Evolutionary conservation across 345 rosid genomes (phyloP).

Genomic region (Lepidium africanum): DNA sequence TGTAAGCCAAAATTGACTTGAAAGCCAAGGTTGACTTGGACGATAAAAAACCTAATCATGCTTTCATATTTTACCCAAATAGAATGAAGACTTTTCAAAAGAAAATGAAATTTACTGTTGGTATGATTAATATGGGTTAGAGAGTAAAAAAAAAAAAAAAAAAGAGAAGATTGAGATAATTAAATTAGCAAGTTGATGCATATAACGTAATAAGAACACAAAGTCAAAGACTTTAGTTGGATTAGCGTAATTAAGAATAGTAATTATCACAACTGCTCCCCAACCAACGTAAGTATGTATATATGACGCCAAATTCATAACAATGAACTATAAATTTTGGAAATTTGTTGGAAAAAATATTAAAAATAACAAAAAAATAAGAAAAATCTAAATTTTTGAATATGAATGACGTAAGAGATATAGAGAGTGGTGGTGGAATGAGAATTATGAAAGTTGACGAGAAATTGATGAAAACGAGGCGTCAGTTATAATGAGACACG

Average conservation of each 20-base stretch:
- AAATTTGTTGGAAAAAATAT: background rate
- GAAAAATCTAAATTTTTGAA: conserved; percentile 1
- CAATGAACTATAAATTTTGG: background rate
- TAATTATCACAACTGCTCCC: conserved; percentile 15
- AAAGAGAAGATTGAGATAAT: background rate
- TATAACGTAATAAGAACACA: background rate
- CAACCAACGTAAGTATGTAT: conserved; percentile 6
- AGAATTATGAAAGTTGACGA: conserved; percentile 23
- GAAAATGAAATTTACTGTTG: background rate
- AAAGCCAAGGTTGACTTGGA: conserved; percentile 23
- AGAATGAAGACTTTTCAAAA: conserved; percentile 1
- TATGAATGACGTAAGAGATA: conserved; percentile 11
- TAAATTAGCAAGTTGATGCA: background rate
- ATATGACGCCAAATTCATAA: conserved; percentile 11
- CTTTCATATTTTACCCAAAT: background rate
- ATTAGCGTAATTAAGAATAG: conserved; percentile 20
- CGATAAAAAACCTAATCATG: conserved; percentile 6
- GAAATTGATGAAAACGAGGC: conserved; percentile 8
- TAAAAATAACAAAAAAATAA: background rate
- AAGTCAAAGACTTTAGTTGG: conserved; percentile 22
- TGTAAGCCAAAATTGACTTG: conserved; percentile 12
- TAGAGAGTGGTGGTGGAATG: conserved; percentile 8
- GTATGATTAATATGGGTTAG: background rate
- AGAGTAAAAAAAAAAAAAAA: background rate
- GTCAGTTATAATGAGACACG: conserved; percentile 9